These are phyloP conservation scores for Daucus carota DNA, from an alignment of 129 eudicot genomes.

Conservation along the genomic window DNA sequence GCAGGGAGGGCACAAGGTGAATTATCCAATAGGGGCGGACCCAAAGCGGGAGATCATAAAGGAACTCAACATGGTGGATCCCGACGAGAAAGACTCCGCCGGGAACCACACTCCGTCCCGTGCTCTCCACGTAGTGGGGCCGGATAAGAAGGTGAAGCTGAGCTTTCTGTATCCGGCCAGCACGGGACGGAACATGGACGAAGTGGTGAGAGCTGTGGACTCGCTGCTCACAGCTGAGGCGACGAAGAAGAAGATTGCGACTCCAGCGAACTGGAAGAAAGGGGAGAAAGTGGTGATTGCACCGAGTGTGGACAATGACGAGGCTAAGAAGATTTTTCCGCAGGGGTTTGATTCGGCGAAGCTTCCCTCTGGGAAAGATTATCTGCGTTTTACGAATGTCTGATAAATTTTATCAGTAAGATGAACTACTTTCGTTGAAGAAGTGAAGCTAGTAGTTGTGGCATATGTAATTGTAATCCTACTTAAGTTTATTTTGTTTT, in stretches of 20 bases:
- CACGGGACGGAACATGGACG: constrained; percentile 94
- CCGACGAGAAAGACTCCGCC: constrained; percentile 50
- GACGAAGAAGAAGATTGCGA: constrained; percentile 58
- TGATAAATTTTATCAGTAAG: background rate
- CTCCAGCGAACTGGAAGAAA: constrained; percentile 83
- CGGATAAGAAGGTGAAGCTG: constrained; percentile 80
- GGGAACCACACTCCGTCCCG: constrained; percentile 58
- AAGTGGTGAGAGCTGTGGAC: constrained; percentile 71
- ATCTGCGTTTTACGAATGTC: constrained; percentile 54
- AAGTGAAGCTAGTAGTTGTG: background rate
- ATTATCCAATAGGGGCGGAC: constrained; percentile 66
- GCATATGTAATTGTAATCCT: background rate
- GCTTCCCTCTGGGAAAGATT: constrained; percentile 71
- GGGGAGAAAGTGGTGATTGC: constrained; percentile 74
- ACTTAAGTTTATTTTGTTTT: too few relatives aligned
- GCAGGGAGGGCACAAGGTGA: constrained; percentile 59
- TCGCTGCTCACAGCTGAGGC: constrained; percentile 51
- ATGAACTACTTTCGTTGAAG: background rate
- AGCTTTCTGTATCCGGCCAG: constrained; percentile 83
- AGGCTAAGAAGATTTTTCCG: constrained; percentile 56
- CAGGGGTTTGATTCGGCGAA: constrained; percentile 41
- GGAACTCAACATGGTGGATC: constrained; percentile 93
- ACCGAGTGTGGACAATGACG: constrained; percentile 46
- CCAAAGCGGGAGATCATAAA: constrained; percentile 58
- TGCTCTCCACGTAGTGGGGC: constrained; percentile 76